Base-by-base conservation (phyloP, 495 filamentous ascomycete species). In the Neurospora sp. region DNA sequence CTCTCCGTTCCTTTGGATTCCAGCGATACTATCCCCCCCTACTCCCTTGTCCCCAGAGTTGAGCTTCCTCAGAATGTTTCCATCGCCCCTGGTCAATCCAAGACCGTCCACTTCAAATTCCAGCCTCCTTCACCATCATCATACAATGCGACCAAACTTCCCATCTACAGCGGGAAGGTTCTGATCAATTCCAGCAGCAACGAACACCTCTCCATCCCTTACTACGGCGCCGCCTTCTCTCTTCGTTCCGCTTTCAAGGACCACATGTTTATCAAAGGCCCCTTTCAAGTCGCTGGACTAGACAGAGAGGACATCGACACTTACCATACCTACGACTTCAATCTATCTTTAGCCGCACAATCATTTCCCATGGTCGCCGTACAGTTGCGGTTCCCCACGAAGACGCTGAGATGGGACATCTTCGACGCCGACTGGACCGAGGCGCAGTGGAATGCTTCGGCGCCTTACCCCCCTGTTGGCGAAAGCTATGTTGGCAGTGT, bases 101-200 rank as follows among this genome's bases (percentile, higher is more conserved):
- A 74, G 39, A 73, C 71, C 27, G 78, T 76, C 38, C 77, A 76
- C 72, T 71, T 81, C 70, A 73, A 72, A 39, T 79, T 82, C 70
- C 71, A 76, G 3, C 74, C 71, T 10, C 81, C 81, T 14, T 46
- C 42, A 3, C 42, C 42, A 46, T 27, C 70, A 10, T 35, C 70
- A 31, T 48, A 77, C 0, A 69, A 81, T 18, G 31, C 77, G 14
- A 72, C 72, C 0, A 69, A 68, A 0, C 69, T 82, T n/a, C 80
- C 80, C 6, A 68, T 83, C 42, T 83, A 82, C 69, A 79, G 78
- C 20, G 82, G 82, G 39, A 81, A 81, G 72, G 75, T 83, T n/a
- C 53, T 79, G 8, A 70, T 83, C 48, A 76, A 73, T 4, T 75
- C 77, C 42, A 76, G 69, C 59, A 78, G 77, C 68, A 79, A 77